Base-by-base conservation (phyloP, 106 monocot genomes). In the Allium sativum region DNA sequence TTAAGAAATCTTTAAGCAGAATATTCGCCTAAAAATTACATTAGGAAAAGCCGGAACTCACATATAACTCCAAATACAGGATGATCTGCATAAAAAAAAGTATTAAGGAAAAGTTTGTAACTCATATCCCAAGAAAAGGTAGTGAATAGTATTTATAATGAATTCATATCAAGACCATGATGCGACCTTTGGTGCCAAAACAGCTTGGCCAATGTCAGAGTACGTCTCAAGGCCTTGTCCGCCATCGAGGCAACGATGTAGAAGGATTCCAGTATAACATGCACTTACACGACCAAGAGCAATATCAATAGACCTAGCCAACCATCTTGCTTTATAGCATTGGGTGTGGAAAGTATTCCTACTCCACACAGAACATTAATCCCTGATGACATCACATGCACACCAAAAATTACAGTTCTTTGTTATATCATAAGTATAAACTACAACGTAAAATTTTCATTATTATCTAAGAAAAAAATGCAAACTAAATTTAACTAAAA, bases 291-390 rank as follows among this genome's bases (percentile, higher is more conserved):
- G 46, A 79, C 82, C 7, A 80, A 0, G 13, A 83, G 53, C 18
- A 95, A 77, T 11, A 95, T 71, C 9, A 41, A 65, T n/a, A 95
- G 77, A 13, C 95, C 87, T 1, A 73, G 14, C 90, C 90, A 90
- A 0, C 95, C 95, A 3, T 90, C 90, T 76, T 90, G 74, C 55
- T 81, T 90, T 3, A 90, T 42, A 0, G 95, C 95, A 60, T 95
- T 84, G 8, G 95, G 95, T 0, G 95, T 79, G 8, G 95, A 90
- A 18, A 95, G 82, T 45, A 95, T 86, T 17, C 95, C 95, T 47
- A 90, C 90, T 2, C 95, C 95, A 56, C 95, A 87, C 7, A 95
- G 78, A 20, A 95, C 90, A 62, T 95, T 95, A 13, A 94, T 76
- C 47, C 93, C 93, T 89, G 60, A 48, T 50, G 31, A 31, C 31